Evolutionary conservation across 352 stramenopile genomes (phyloP).

Genomic region (Phytophthora hybrid): DNA sequence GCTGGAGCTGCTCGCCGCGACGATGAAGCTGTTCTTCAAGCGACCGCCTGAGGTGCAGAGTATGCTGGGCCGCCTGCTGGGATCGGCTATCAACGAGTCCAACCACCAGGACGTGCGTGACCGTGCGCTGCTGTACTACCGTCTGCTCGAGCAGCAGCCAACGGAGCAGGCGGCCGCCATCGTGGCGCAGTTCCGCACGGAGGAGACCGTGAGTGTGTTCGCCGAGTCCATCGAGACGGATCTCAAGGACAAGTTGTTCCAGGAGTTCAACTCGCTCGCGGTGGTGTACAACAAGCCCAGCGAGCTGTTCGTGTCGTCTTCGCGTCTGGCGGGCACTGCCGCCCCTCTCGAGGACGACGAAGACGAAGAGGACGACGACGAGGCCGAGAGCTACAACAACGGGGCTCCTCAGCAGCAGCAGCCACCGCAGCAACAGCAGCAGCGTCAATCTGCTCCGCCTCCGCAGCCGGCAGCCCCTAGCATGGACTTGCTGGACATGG

Average conservation of each 20-base stretch:
- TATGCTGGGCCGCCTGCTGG: conserved; percentile 97
- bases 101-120: conserved; percentile 97
- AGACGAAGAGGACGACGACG: conserved; percentile 63
- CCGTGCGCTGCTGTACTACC: conserved; percentile 98
- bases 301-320: conserved; percentile 94
- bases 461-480: conserved; percentile 41
- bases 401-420: conserved; percentile 43
- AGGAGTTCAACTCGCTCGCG: conserved; percentile 98
- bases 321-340: conserved; percentile 52
- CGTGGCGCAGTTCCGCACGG: conserved; percentile 79
- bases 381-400: conserved; percentile 45
- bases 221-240: conserved; percentile 87
- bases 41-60: conserved; percentile 97
- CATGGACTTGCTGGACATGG: conserved; percentile 9
- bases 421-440: conserved; percentile 49
- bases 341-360: conserved; percentile 52
- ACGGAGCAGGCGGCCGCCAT: conserved; percentile 92
- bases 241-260: conserved; percentile 89
- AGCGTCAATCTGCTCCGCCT: conserved; percentile 47
- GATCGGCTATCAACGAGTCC: conserved; percentile 95
- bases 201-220: conserved; percentile 89
- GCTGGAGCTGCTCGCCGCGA: conserved; percentile 95
- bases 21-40: conserved; percentile 99
- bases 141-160: conserved; percentile 92
- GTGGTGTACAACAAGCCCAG: conserved; percentile 97